Base-by-base conservation (phyloP, 163 green algal genomes). In the Trebouxia gelatinosa region DNA sequence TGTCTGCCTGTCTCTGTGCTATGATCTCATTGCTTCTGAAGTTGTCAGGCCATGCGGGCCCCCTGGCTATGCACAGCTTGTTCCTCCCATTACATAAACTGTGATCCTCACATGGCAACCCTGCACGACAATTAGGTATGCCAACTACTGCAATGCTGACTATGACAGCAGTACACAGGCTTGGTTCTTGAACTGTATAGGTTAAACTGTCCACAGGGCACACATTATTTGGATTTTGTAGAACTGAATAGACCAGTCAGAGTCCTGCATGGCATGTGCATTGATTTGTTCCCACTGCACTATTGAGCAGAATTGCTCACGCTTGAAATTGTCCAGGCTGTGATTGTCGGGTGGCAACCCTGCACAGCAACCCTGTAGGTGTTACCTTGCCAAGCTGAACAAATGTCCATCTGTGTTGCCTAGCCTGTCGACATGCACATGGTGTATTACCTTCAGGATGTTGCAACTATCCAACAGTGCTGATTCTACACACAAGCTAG, bases 21-120 rank as follows among this genome's bases (percentile, higher is more conserved):
- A 96, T 92, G 67, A 96, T 82, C 35, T 82, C 72, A 0, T 89
- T 93, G 74, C 85, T 92, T 32, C 78, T 78, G 79, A 88, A 66
- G 83, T 90, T 83, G 75, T 92, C 84, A 46, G 67, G 51, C 23
- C 85, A 85, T 16, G 79, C 87, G 2, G 92, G 92, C 17, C 92
- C 92, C 0, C 92, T 84, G 31, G 89, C 92, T 74, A 92, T 87
- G 82, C 92, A 97, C 79, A 92, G 74, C 82, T 94, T 78, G 77
- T 91, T 92, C 70, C 86, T 83, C 34, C 90, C 90, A 70, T 85
- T 83, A 85, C 92, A 97, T 7, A 89, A 92, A 70, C 77, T 90
- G 79, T 85, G 87, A 46, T 86, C 84, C 34, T 94, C 87, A 79
- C 92, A 97, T 0, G 89, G 89, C 58, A 66, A 37, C 6, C 74